Percentiles rank a stretch among this genome's conserved stretches.
These are phyloP conservation scores for Hypoxylon subgilvum DNA, from an alignment of 495 filamentous ascomycete genomes.

Conservation along the genomic window DNA sequence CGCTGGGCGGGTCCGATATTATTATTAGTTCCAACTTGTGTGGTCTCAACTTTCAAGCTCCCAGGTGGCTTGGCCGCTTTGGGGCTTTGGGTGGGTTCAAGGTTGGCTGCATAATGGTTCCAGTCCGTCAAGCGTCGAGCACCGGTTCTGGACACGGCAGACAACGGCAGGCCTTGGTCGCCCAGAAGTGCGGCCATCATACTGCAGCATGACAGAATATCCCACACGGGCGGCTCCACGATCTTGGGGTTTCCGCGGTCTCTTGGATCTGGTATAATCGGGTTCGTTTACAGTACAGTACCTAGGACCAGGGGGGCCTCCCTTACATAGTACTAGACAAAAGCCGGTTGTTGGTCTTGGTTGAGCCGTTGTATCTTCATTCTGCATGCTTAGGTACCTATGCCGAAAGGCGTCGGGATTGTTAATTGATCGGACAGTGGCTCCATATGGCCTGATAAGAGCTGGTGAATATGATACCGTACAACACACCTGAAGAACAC, in stretches of 20 bases:
- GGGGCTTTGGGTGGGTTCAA: no score
- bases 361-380: neutral
- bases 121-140: slow-evolving; percentile 15
- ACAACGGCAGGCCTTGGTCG: slow-evolving; percentile 14
- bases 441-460: slow-evolving; percentile 13
- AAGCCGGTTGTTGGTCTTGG: neutral
- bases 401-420: neutral
- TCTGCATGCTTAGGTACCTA: neutral
- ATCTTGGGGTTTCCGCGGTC: slow-evolving; percentile 2
- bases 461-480: slow-evolving; percentile 16
- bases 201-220: slow-evolving; percentile 33
- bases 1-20: slow-evolving; percentile 25
- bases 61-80: no score
- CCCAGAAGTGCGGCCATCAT: slow-evolving; percentile 13
- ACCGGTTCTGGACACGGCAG: slow-evolving; percentile 32
- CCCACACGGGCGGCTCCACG: slow-evolving; percentile 31
- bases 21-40: slow-evolving; percentile 31
- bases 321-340: no score
- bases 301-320: no score
- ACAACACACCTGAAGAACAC: slow-evolving; percentile 13
- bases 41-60: no score
- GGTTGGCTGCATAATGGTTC: slow-evolving; percentile 30
- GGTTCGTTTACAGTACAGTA: no score
- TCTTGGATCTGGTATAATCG: no score
- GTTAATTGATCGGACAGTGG: slow-evolving; percentile 2